Percentiles rank a stretch among this genome's conserved stretches.
Conservation (phyloP, 176 grass and related monocot species). For the Cenchrus fungigraminus region DNA sequence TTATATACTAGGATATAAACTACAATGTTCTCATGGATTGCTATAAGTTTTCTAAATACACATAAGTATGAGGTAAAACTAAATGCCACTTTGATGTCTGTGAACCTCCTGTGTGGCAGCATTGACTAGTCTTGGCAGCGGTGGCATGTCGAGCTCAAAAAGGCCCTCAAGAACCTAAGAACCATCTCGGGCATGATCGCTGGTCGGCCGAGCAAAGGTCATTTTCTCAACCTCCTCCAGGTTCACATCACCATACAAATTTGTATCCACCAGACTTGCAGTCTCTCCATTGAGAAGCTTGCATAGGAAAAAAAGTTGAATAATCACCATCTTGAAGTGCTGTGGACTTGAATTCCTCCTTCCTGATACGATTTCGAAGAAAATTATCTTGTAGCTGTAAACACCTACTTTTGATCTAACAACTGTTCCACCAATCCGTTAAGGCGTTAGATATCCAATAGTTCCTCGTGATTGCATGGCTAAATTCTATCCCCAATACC, state of each 20-base stretch:
- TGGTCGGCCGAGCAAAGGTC: background rate
- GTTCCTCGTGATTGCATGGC: constrained; percentile 16
- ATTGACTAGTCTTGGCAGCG: constrained; percentile 6
- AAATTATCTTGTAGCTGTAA: constrained; percentile 11
- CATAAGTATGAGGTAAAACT: background rate
- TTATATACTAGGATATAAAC: background rate
- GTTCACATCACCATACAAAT: background rate
- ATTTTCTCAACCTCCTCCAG: background rate
- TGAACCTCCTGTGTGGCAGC: constrained; percentile 20
- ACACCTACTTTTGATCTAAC: constrained; percentile 3
- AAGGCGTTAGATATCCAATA: background rate
- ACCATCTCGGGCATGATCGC: constrained; percentile 3
- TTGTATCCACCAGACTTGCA: background rate
- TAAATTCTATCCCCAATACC: constrained; percentile 2
- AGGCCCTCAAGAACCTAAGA: constrained; percentile 20
- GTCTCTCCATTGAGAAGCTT: background rate
- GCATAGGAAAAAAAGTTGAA: background rate
- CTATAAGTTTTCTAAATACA: background rate
- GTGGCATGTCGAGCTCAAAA: background rate
- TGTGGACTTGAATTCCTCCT: background rate
- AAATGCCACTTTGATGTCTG: background rate
- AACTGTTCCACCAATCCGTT: background rate
- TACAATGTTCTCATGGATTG: background rate
- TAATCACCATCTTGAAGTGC: background rate
- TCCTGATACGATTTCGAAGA: constrained; percentile 11